Evolutionary conservation across 768 basidiomycete species (phyloP).

Genomic region (Sporobolomyces phaffii): DNA sequence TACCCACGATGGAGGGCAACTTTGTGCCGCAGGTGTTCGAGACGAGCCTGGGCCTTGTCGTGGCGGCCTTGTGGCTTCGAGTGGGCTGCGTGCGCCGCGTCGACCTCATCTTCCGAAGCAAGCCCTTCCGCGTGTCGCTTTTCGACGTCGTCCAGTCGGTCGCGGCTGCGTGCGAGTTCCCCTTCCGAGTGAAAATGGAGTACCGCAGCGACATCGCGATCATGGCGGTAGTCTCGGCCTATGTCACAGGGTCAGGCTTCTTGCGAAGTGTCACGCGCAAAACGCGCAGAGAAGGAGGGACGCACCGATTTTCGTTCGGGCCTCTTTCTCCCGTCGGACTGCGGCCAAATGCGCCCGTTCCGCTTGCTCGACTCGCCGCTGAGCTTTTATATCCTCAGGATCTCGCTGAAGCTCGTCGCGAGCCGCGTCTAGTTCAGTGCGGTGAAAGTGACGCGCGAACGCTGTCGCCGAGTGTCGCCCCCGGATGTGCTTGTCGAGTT

Average conservation of each 20-base stretch:
- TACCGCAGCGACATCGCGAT: background rate
- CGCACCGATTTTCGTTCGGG: background rate
- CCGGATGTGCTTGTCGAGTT: background rate
- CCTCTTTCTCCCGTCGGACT: background rate
- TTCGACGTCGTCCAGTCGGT: too few relatives aligned
- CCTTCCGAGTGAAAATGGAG: background rate
- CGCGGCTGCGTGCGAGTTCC: background rate
- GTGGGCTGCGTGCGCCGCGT: background rate
- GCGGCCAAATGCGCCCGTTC: background rate
- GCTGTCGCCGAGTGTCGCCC: background rate
- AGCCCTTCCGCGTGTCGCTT: too few relatives aligned
- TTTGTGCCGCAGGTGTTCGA: background rate
- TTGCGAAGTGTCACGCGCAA: background rate
- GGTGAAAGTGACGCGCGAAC: background rate
- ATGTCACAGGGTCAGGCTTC: too few relatives aligned
- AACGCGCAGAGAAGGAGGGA: background rate
- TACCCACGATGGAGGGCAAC: background rate
- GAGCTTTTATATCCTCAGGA: background rate
- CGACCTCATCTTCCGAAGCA: background rate
- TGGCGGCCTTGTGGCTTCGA: background rate
- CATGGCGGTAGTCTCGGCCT: constrained; percentile 1
- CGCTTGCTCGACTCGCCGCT: background rate
- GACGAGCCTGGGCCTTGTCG: background rate
- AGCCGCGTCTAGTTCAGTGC: background rate
- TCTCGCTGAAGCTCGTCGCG: background rate